phyloP scores from a whole-genome alignment of 768 basidiomycete species.

The Hortiboletus campestris region DNA sequence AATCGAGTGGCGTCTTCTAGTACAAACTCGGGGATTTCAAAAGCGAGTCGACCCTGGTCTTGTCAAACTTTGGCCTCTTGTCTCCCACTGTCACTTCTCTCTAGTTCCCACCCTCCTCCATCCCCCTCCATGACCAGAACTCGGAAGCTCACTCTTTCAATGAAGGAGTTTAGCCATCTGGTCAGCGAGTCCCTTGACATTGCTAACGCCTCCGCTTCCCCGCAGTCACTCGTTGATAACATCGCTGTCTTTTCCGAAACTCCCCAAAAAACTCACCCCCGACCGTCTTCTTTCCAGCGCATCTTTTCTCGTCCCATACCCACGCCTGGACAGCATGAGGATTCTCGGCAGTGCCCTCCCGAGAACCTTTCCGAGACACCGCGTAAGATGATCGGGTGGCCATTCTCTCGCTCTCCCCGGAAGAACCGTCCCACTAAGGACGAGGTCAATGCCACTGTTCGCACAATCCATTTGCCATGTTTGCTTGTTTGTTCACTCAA shows the following conservation, averaged over 20 bases:
- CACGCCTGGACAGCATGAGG: constrained; percentile 6
- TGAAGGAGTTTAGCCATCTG: constrained; percentile 35
- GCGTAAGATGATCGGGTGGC: constrained; percentile 31
- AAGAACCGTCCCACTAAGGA: constrained; percentile 15
- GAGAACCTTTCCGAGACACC: constrained; percentile 17
- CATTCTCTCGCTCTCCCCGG: constrained; percentile 27
- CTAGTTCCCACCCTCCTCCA: background rate
- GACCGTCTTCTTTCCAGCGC: constrained; percentile 28
- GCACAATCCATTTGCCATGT: background rate
- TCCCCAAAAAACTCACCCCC: constrained; percentile 15
- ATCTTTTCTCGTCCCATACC: constrained; percentile 29
- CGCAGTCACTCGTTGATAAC: constrained; percentile 24
- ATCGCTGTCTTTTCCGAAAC: constrained; percentile 20
- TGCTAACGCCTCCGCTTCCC: background rate
- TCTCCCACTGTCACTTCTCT: constrained; percentile 1
- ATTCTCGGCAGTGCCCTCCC: constrained; percentile 1
- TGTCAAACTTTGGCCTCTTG: background rate
- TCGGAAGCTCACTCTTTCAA: constrained; percentile 26
- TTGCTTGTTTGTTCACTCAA: constrained; percentile 4
- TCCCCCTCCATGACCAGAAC: constrained; percentile 25
- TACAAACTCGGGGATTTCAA: background rate
- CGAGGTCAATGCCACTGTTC: constrained; percentile 12
- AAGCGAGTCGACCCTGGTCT: constrained; percentile 18
- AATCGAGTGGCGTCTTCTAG: background rate
- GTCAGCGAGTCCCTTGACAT: constrained; percentile 33